These are phyloP conservation scores for Leptographium radiaticola DNA, from an alignment of 2,329 filamentous ascomycete species.

Conservation along the genomic window DNA sequence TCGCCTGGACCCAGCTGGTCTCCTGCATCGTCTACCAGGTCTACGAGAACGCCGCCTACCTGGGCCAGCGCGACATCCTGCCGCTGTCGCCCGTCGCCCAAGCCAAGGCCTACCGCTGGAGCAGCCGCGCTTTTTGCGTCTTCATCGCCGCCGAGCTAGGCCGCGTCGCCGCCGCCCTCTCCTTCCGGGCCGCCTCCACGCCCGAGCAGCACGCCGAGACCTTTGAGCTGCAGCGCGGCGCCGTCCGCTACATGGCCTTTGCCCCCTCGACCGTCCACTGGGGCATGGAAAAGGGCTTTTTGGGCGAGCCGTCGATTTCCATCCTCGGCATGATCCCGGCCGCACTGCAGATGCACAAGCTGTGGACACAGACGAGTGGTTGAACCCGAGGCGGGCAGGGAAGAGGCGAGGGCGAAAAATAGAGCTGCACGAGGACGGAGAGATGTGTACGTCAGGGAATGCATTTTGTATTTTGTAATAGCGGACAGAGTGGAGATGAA, in stretches of 20 bases:
- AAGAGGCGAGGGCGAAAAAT: too few species aligned
- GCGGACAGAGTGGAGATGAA: too few species aligned
- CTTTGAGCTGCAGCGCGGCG: constrained; percentile 47
- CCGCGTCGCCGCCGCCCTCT: constrained; percentile 40
- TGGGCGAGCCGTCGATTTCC: constrained; percentile 28
- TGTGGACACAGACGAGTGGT: constrained; percentile 28
- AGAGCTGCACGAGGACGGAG: not conserved
- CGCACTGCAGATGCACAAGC: constrained; percentile 28
- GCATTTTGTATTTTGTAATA: too few species aligned
- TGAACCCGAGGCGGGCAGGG: not conserved
- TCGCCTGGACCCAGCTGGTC: constrained; percentile 57
- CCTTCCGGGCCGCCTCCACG: constrained; percentile 17
- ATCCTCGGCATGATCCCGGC: constrained; percentile 31
- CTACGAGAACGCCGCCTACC: constrained; percentile 72
- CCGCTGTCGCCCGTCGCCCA: constrained; percentile 42
- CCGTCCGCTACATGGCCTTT: constrained; percentile 62
- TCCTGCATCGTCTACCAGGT: constrained; percentile 60
- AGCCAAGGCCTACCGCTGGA: constrained; percentile 53
- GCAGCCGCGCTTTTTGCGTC: constrained; percentile 65
- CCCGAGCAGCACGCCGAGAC: constrained; percentile 31
- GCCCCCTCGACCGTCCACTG: constrained; percentile 76
- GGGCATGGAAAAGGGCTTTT: constrained; percentile 52
- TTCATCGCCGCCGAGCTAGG: constrained; percentile 68
- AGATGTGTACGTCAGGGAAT: not conserved
- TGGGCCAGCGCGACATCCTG: constrained; percentile 61